Evolutionary conservation across 106 monocot genomes (phyloP).

Genomic region (Allium fistulosum): DNA sequence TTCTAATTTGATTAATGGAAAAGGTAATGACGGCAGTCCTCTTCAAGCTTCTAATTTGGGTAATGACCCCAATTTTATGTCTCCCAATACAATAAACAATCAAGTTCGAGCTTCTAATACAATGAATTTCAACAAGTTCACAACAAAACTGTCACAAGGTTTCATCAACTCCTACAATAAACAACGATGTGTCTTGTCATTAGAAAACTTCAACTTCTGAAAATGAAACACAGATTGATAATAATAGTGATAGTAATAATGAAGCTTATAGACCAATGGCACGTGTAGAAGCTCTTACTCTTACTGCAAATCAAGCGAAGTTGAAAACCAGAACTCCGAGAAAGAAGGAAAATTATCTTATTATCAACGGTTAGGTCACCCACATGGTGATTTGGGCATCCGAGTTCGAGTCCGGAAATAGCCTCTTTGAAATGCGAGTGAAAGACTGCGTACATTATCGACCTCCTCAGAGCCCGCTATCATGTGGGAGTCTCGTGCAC

Average conservation of each 20-base stretch:
- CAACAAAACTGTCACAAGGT: too few relatives aligned
- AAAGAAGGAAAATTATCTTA: conserved; percentile 6
- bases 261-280: conserved; percentile 8
- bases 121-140: too few relatives aligned
- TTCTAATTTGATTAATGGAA: neutral
- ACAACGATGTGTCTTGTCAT: too few relatives aligned
- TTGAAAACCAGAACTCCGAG: neutral
- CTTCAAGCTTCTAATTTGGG: neutral
- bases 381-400: too few relatives aligned
- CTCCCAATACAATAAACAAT: too few relatives aligned
- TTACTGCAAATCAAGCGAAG: conserved; percentile 7
- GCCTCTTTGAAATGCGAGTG: too few relatives aligned
- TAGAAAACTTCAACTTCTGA: conserved; percentile 1
- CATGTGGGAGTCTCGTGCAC: too few relatives aligned
- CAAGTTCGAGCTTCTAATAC: too few relatives aligned
- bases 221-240: conserved; percentile 1
- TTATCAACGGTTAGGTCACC: neutral
- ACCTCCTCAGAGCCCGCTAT: too few relatives aligned
- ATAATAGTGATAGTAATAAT: conserved; percentile 5
- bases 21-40: neutral
- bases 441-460: too few relatives aligned
- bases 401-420: too few relatives aligned
- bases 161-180: too few relatives aligned
- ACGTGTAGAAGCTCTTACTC: conserved; percentile 1
- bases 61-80: neutral